Percentiles rank a stretch among this genome's conserved stretches.
Conservation (phyloP, 495 filamentous ascomycete genomes). For the Daldinia caldariorum region DNA sequence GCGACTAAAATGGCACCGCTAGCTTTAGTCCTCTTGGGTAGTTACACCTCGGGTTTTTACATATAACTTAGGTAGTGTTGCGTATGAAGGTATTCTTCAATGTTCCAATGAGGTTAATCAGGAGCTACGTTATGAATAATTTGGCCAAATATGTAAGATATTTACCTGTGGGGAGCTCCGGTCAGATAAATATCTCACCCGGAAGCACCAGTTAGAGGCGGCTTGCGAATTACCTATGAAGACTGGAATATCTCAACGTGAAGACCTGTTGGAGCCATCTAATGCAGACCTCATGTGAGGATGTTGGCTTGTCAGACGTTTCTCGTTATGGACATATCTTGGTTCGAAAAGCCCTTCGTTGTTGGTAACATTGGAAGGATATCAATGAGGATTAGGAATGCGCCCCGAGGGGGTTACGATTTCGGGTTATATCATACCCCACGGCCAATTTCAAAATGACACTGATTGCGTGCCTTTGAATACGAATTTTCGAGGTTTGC, state of each 20-base stretch:
- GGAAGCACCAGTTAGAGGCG: not conserved
- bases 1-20: not conserved
- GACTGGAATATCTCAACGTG: not conserved
- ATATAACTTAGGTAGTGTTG: no score
- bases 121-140: not conserved
- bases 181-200: not conserved
- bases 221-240: slow-evolving; percentile 1
- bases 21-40: not conserved
- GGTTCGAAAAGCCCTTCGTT: not conserved
- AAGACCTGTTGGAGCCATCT: not conserved
- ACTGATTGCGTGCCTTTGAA: not conserved
- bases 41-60: not conserved
- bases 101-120: not conserved
- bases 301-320: not conserved
- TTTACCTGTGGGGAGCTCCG: slow-evolving; percentile 1
- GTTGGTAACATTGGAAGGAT: not conserved
- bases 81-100: not conserved
- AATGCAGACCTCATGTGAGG: not conserved
- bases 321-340: not conserved
- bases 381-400: not conserved
- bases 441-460: not conserved
- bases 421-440: not conserved
- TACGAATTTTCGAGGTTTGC: not conserved
- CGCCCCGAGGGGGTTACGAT: not conserved
- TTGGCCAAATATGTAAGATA: not conserved